Evolutionary conservation across 176 grass and related monocot species (phyloP).

Genomic region (Pontederia crassipes): DNA sequence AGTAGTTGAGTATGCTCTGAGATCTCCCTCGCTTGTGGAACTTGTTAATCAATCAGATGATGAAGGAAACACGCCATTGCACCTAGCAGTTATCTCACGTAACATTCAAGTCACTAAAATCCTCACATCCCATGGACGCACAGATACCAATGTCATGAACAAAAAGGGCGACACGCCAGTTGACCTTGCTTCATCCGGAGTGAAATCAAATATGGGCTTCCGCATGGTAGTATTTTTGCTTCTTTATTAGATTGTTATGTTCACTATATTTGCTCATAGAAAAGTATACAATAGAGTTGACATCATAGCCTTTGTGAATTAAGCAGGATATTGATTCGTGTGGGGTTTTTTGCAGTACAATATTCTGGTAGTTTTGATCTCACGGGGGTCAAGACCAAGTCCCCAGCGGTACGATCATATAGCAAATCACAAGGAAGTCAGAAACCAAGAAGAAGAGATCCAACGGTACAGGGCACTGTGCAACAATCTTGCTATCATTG

Average conservation of each 20-base stretch:
- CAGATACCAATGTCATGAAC: neutral
- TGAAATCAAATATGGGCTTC: neutral
- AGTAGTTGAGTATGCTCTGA: neutral
- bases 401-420: neutral
- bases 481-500: constrained; percentile 3
- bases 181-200: neutral
- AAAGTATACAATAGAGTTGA: too few species aligned
- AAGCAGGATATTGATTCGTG: too few species aligned
- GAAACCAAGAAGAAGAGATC: too few species aligned
- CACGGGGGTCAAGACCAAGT: neutral
- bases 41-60: neutral
- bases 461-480: neutral
- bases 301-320: too few species aligned
- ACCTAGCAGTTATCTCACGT: neutral
- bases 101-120: neutral
- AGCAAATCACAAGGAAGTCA: neutral
- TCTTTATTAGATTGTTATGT: neutral
- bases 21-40: neutral
- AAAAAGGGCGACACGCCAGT: neutral
- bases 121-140: neutral
- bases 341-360: neutral
- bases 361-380: neutral
- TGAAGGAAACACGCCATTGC: neutral
- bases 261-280: too few species aligned
- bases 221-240: neutral